Conservation (phyloP, 805 yeast species). For the Brettanomyces nanus region DNA sequence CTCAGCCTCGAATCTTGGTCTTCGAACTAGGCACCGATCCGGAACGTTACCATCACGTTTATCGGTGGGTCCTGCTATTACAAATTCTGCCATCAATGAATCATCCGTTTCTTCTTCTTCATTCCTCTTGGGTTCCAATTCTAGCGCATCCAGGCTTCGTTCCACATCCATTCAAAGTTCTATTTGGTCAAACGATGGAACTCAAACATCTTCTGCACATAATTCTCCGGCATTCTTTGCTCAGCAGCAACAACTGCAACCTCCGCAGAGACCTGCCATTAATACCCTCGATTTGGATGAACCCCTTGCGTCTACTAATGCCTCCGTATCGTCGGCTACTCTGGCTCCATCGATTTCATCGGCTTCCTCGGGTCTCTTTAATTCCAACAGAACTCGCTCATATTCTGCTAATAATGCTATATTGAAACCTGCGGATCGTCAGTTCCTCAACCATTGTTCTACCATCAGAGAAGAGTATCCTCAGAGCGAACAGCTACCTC, state of each 20-base stretch:
- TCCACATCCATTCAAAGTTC: conserved; percentile 50
- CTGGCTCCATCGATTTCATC: conserved; percentile 9
- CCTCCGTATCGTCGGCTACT: conserved; percentile 10
- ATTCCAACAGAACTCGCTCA: conserved; percentile 35
- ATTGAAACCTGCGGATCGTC: conserved; percentile 22
- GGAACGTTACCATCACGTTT: conserved; percentile 72
- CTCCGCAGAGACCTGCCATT: not conserved
- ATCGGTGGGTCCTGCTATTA: conserved; percentile 8
- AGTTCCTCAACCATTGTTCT: conserved; percentile 16
- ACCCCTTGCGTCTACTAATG: conserved; percentile 11
- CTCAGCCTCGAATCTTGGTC: conserved; percentile 16
- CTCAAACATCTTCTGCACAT: not conserved
- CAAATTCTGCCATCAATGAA: not conserved
- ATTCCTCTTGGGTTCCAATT: no score
- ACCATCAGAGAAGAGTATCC: conserved; percentile 19
- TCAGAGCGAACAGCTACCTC: conserved; percentile 9
- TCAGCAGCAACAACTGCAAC: not conserved
- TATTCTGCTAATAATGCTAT: conserved; percentile 36
- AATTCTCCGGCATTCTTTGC: conserved; percentile 12
- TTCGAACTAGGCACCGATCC: conserved; percentile 58
- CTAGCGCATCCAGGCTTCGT: conserved; percentile 32
- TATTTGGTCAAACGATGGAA: conserved; percentile 50
- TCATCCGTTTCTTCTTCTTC: not conserved
- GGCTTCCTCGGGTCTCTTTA: conserved; percentile 6
- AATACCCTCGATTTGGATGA: not conserved